Conservation (phyloP, 495 filamentous ascomycete genomes). For the Glarea lozoyensis region DNA sequence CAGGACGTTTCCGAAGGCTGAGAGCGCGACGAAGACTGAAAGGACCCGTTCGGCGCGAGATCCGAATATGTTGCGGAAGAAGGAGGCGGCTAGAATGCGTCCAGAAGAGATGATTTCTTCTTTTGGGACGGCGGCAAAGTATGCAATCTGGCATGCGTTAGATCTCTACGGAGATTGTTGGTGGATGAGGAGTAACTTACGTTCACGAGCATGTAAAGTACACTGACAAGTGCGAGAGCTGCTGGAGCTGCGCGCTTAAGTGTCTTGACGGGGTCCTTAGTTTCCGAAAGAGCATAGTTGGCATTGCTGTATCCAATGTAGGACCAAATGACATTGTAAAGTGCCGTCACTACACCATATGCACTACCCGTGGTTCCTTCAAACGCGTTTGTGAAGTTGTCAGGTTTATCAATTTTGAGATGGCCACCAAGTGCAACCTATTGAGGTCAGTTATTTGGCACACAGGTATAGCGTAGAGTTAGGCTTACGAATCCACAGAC, state of each 20-base stretch:
- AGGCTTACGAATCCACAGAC: slow-evolving; percentile 43
- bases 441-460: no score
- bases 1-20: slow-evolving; percentile 62
- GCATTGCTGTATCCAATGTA: slow-evolving; percentile 60
- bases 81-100: slow-evolving; percentile 50
- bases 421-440: slow-evolving; percentile 48
- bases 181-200: slow-evolving; percentile 23
- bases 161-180: neutral
- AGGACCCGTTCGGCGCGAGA: slow-evolving; percentile 47
- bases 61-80: slow-evolving; percentile 63
- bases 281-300: slow-evolving; percentile 52
- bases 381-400: slow-evolving; percentile 61
- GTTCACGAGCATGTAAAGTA: slow-evolving; percentile 62
- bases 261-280: slow-evolving; percentile 52
- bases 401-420: slow-evolving; percentile 42
- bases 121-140: slow-evolving; percentile 60
- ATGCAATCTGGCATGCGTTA: slow-evolving; percentile 33
- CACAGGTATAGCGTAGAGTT: no score
- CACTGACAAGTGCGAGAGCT: slow-evolving; percentile 48
- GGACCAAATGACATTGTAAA: slow-evolving; percentile 60
- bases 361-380: slow-evolving; percentile 29
- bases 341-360: slow-evolving; percentile 52
- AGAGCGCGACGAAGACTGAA: slow-evolving; percentile 64
- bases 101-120: slow-evolving; percentile 51
- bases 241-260: slow-evolving; percentile 55